These are phyloP conservation scores for Notholithocarpus densiflorus DNA, from an alignment of 306 rosid genomes.

Conservation along the genomic window DNA sequence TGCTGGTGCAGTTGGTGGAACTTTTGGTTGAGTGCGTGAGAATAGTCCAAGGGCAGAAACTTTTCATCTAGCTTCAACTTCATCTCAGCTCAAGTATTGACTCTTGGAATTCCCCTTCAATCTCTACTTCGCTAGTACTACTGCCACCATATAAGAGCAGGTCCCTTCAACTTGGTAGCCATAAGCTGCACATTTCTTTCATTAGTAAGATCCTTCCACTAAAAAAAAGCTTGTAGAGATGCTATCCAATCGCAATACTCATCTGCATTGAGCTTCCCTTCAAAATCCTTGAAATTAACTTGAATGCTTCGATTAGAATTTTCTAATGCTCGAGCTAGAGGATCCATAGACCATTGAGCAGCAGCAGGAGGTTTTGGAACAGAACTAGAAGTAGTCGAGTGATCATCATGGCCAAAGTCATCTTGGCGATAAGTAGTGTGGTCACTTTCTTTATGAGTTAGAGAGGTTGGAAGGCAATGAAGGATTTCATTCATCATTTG, in stretches of 20 bases:
- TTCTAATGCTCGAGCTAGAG: background rate
- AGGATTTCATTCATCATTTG: background rate
- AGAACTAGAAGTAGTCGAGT: background rate
- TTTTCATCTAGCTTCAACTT: background rate
- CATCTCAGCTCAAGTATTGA: background rate
- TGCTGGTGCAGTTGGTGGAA: background rate
- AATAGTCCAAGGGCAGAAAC: background rate
- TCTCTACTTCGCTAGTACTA: background rate
- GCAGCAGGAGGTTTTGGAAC: no score
- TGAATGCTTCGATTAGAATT: background rate
- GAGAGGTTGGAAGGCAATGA: background rate
- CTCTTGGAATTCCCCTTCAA: background rate
- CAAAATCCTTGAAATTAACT: no score
- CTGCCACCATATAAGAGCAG: background rate
- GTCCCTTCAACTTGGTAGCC: background rate
- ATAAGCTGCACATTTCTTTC: background rate
- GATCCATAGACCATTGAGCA: background rate
- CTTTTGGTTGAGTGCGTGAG: background rate
- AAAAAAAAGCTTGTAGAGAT: background rate
- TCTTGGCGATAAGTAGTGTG: background rate
- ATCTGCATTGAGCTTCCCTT: no score
- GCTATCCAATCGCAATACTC: background rate
- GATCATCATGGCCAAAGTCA: no score
- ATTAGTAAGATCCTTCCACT: background rate
- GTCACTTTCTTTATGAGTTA: background rate